Evolutionary conservation across 805 yeast species (phyloP).

Genomic region (Wickerhamomyces bisporus): DNA sequence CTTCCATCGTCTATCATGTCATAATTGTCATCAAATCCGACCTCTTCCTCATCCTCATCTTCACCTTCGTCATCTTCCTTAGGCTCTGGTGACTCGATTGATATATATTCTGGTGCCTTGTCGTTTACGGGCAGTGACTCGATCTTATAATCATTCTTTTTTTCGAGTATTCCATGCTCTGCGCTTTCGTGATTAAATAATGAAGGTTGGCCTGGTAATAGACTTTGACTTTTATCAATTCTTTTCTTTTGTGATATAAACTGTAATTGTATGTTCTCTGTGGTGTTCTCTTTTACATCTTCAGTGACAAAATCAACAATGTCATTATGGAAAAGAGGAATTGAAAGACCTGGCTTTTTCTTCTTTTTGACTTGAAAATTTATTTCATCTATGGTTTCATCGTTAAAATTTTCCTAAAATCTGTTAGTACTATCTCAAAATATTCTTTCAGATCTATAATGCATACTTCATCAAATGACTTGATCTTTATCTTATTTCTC

Average conservation of each 20-base stretch:
- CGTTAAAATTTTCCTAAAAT: constrained; percentile 9
- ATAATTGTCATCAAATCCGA: neutral
- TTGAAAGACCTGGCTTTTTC: constrained; percentile 1
- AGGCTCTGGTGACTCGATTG: neutral
- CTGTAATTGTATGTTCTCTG: neutral
- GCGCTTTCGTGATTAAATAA: no score
- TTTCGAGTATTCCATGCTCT: no score
- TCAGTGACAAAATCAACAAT: neutral
- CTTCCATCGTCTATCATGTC: constrained; percentile 19
- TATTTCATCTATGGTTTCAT: constrained; percentile 3
- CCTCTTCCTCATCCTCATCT: constrained; percentile 2
- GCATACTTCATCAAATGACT: neutral
- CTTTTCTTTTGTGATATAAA: neutral
- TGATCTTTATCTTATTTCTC: constrained; percentile 14
- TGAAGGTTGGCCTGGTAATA: no score
- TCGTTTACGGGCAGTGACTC: no score
- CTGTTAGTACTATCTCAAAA: neutral
- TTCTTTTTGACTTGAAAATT: constrained; percentile 1
- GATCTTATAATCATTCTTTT: no score
- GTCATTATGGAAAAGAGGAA: no score
- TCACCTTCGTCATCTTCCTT: neutral
- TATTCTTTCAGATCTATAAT: no score
- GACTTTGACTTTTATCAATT: no score
- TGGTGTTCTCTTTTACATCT: neutral
- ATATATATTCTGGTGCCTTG: neutral